phyloP scores from a whole-genome alignment of 2,329 filamentous ascomycete species.

The Xylaria sp. region DNA sequence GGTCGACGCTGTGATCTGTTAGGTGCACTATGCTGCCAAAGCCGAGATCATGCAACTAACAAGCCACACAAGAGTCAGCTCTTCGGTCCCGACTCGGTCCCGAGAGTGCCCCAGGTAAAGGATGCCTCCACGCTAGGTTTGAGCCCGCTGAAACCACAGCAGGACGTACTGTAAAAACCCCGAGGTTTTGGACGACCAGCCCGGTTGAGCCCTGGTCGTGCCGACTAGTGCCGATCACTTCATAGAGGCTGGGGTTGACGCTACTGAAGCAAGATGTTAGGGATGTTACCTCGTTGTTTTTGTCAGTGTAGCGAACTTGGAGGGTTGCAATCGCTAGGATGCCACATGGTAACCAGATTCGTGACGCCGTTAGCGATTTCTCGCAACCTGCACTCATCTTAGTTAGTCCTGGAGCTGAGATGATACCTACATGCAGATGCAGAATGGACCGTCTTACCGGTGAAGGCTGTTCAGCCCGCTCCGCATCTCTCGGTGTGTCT shows the following conservation, averaged over 20 bases:
- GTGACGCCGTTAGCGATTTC: constrained; percentile 8
- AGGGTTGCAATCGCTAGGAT: constrained; percentile 31
- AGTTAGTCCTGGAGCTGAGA: constrained; percentile 8
- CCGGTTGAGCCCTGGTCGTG: neutral
- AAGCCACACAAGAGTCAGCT: constrained; percentile 16
- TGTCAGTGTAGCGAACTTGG: neutral
- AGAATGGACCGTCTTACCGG: constrained; percentile 5
- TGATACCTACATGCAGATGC: constrained; percentile 5
- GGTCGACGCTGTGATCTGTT: neutral
- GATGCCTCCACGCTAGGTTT: neutral
- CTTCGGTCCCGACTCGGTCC: constrained; percentile 38
- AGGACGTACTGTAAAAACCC: neutral
- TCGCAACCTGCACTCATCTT: neutral
- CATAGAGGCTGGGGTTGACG: neutral
- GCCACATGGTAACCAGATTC: constrained; percentile 27
- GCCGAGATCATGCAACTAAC: neutral
- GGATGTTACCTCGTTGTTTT: constrained; percentile 11
- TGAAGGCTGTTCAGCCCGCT: constrained; percentile 6
- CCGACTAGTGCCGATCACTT: neutral
- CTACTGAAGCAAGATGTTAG: constrained; percentile 16
- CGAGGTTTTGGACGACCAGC: constrained; percentile 15
- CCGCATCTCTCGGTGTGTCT: constrained; percentile 23
- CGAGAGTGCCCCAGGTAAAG: constrained; percentile 4
- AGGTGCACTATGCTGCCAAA: constrained; percentile 2
- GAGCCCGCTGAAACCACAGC: neutral